phyloP scores from a whole-genome alignment of 2,329 filamentous ascomycete species.

The Sclerotinia trifoliorum region DNA sequence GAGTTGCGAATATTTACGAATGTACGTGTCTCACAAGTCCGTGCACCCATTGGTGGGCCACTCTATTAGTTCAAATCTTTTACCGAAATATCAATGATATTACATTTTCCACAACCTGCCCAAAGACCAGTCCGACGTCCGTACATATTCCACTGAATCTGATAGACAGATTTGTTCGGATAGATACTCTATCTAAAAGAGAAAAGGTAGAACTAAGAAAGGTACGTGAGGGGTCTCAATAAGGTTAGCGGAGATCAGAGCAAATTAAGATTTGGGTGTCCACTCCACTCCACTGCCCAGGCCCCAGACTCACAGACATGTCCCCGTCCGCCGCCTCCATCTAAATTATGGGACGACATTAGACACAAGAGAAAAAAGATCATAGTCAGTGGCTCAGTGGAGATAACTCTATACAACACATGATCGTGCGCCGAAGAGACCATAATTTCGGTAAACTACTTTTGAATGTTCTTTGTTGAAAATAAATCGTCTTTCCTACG shows the following conservation, averaged over 20 bases:
- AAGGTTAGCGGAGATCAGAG: neutral
- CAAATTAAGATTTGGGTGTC: neutral
- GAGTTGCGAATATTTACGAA: too few relatives aligned
- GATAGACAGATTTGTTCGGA: neutral
- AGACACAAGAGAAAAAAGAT: neutral
- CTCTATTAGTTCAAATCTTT: neutral
- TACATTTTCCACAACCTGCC: neutral
- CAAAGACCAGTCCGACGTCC: neutral
- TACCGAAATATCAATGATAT: neutral
- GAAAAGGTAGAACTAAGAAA: neutral
- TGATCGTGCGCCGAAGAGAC: neutral
- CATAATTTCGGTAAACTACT: constrained; percentile 2
- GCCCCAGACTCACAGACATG: neutral
- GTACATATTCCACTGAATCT: neutral
- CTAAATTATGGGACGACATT: constrained; percentile 1
- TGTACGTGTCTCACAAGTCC: too few relatives aligned
- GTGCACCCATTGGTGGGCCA: too few relatives aligned
- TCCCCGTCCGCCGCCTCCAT: neutral
- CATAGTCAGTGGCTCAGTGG: neutral
- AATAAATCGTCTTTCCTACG: neutral
- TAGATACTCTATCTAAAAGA: neutral
- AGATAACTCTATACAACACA: constrained; percentile 13
- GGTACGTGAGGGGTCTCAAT: neutral
- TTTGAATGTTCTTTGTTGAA: neutral
- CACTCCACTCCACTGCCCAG: too few relatives aligned